Evolutionary conservation across 805 yeast genomes (phyloP).

Genomic region (Wickerhamomyces subpelliculosus): DNA sequence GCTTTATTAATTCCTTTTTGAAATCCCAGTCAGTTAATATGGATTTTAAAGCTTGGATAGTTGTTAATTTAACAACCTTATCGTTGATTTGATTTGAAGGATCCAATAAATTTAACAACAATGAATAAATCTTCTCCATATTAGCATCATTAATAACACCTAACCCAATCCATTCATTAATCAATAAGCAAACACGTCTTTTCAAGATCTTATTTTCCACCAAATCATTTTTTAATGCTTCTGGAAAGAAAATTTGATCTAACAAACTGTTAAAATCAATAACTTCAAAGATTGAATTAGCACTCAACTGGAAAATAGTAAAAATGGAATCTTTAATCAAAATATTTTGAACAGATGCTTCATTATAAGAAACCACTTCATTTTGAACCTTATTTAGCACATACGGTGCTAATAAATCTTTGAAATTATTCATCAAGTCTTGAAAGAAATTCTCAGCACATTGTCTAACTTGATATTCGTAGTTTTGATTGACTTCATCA

Average conservation of each 20-base stretch:
- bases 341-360: slow-evolving; percentile 37
- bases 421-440: slow-evolving; percentile 61
- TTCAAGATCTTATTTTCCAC: slow-evolving; percentile 57
- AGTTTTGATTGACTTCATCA: slow-evolving; percentile 68
- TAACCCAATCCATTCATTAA: slow-evolving; percentile 75
- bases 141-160: slow-evolving; percentile 51
- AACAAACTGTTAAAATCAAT: slow-evolving; percentile 67
- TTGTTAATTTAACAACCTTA: slow-evolving; percentile 72
- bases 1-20: slow-evolving; percentile 56
- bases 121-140: slow-evolving; percentile 49
- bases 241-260: slow-evolving; percentile 57
- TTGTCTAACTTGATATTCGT: slow-evolving; percentile 80
- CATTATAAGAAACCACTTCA: slow-evolving; percentile 26
- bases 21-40: slow-evolving; percentile 87
- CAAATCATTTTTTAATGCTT: slow-evolving; percentile 33
- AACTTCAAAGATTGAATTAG: slow-evolving; percentile 53
- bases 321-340: slow-evolving; percentile 73
- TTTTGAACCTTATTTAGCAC: slow-evolving; percentile 51
- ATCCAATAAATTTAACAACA: slow-evolving; percentile 45
- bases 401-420: slow-evolving; percentile 45
- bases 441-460: slow-evolving; percentile 84
- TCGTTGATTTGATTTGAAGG: slow-evolving; percentile 49
- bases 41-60: slow-evolving; percentile 60
- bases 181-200: slow-evolving; percentile 69
- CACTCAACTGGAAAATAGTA: slow-evolving; percentile 76